Percentiles rank a stretch among this genome's conserved stretches.
Conservation (phyloP, 2,329 filamentous ascomycete genomes). For the Lachnellula subtilissima region DNA sequence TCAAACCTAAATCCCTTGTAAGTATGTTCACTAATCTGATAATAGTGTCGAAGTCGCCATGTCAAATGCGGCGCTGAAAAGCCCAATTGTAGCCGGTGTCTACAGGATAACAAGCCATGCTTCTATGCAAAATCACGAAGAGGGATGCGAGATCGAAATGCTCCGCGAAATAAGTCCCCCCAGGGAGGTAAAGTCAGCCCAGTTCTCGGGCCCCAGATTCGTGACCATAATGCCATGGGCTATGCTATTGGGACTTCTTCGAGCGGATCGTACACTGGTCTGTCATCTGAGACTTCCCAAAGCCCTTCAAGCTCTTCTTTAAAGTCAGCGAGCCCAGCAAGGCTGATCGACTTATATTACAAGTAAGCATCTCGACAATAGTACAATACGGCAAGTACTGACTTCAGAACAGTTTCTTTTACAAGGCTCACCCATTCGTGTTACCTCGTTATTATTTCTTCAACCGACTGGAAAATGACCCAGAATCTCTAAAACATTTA, state of each 20-base stretch:
- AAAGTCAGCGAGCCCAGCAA: constrained; percentile 17
- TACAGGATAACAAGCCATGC: constrained; percentile 39
- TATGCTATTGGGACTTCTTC: constrained; percentile 3
- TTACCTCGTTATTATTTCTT: constrained; percentile 33
- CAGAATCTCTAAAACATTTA: constrained; percentile 30
- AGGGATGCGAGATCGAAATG: constrained; percentile 33
- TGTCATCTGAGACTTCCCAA: constrained; percentile 11
- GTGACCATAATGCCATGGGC: not conserved
- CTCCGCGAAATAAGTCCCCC: constrained; percentile 16
- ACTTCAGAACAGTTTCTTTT: constrained; percentile 28
- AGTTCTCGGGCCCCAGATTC: not conserved
- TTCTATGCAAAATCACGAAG: constrained; percentile 45
- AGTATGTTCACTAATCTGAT: constrained; percentile 32
- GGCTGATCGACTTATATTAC: constrained; percentile 23
- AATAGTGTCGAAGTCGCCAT: constrained; percentile 34
- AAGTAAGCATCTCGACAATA: constrained; percentile 11
- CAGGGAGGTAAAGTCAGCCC: constrained; percentile 7
- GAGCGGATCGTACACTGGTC: constrained; percentile 11
- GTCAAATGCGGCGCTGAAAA: constrained; percentile 43
- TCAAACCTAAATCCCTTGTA: constrained; percentile 38
- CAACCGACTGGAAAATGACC: constrained; percentile 30
- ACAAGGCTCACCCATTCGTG: constrained; percentile 35
- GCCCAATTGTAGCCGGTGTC: constrained; percentile 40
- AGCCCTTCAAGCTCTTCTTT: constrained; percentile 19
- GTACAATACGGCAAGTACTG: constrained; percentile 19